Percentiles rank a stretch among this genome's conserved stretches.
phyloP scores from a whole-genome alignment of 164 flowering plant genomes.

The Annona squamosa region DNA sequence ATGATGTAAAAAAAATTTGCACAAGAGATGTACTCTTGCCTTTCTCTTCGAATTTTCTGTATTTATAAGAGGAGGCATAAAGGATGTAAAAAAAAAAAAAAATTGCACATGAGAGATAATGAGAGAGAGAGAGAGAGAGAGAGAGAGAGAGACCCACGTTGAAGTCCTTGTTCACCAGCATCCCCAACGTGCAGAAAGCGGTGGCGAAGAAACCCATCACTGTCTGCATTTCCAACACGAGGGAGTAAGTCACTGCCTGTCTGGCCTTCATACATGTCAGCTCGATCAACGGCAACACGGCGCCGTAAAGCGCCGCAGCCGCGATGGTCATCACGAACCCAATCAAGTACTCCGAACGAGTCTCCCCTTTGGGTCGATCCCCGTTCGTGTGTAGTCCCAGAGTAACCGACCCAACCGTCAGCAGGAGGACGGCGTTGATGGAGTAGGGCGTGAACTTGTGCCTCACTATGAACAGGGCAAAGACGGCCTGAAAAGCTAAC shows the following conservation, averaged over 20 bases:
- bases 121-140: slow-evolving; percentile 6
- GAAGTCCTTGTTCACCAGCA: slow-evolving; percentile 44
- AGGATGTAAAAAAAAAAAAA: not conserved
- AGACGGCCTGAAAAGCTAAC: slow-evolving; percentile 12
- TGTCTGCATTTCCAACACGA: slow-evolving; percentile 52
- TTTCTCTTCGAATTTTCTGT: slow-evolving; percentile 50
- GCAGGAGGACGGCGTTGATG: slow-evolving; percentile 39
- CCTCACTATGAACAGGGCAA: slow-evolving; percentile 7
- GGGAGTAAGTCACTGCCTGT: slow-evolving; percentile 23
- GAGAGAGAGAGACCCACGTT: slow-evolving; percentile 19
- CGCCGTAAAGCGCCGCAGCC: slow-evolving; percentile 41
- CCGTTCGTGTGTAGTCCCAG: slow-evolving; percentile 33
- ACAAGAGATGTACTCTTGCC: slow-evolving; percentile 19
- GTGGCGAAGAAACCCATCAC: slow-evolving; percentile 33
- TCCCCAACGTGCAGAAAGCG: slow-evolving; percentile 37
- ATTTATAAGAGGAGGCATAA: not conserved
- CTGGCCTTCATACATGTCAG: slow-evolving; percentile 37
- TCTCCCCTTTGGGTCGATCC: slow-evolving; percentile 30
- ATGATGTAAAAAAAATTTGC: not conserved
- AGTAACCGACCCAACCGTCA: slow-evolving; percentile 37
- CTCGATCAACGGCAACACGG: slow-evolving; percentile 43
- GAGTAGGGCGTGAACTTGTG: slow-evolving; percentile 47
- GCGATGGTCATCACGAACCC: slow-evolving; percentile 47
- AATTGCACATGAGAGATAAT: not conserved
- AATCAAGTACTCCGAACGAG: slow-evolving; percentile 14